Base-by-base conservation (phyloP, 192 early-diverging fungal genomes). In the Allomyces macrogynus region DNA sequence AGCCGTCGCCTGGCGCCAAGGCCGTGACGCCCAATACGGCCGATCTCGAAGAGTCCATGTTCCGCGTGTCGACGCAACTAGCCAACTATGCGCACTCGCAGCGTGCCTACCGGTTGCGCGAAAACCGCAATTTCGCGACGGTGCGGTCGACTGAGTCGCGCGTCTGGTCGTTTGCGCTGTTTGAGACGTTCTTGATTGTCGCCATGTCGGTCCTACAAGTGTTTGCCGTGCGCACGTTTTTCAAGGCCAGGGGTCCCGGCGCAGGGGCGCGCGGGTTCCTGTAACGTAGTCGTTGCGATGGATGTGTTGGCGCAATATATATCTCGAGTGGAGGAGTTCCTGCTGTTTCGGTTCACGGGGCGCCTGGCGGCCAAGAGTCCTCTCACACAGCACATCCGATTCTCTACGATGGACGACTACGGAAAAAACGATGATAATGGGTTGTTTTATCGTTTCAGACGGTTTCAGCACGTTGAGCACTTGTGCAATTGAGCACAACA, bases 141-240 rank as follows among this genome's bases (percentile, higher is more conserved):
- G 92, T 99, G 12, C 75, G 81, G 65, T 89, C 86, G 44, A 96
- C 93, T 0, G 85, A 91, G 72, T 79, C 75, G 63, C 77, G 87
- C 26, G 85, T 99, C 63, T 95, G 88, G 77, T 95, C 92, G 93
- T 96, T 95, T 78, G 88, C 91, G 32, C 67, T 84, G 18, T 63
- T 86, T 27, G 88, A 95, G 75, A 83, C 80, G 63, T 61, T 83
- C 60, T 70, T 87, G 44, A 89, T 99, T 60, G 78, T 97, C 32
- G 64, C 78, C 61, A 92, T 92, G 78, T 86, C 90, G 12, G 82
- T 84, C 12, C 67, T 90, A 18, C 96, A 99, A 79, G 93, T 99
- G 23, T 90, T 88, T 75, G 86, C 91, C 24, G 89, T 99, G 68
- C 85, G 85, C 72, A 88, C 81, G 23, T 92, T 99, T 82, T 99